Base-by-base conservation (phyloP, 75 land plant species). In the Pinus taeda region DNA sequence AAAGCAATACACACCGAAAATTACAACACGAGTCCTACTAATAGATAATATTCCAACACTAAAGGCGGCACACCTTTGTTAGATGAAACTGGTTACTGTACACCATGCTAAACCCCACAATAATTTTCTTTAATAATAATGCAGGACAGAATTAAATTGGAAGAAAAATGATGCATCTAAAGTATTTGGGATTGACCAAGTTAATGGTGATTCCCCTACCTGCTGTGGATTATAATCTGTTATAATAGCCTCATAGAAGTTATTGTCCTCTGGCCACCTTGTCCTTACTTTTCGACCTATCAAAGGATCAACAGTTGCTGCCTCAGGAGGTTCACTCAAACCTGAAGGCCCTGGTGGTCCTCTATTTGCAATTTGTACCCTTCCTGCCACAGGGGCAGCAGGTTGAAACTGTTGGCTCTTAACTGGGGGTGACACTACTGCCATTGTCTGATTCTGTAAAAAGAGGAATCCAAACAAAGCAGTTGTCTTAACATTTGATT, bases 181-280 rank as follows among this genome's bases (percentile, higher is more conserved):
- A 49, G 0, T 9, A 49, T 2, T 9, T 49, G 55, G 2, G 12
- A 49, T 49, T 49, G 55, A 49, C 12, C 11, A 49, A 49, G 12
- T 49, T 49, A 49, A 49, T 49, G 11, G n/a, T 39, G 12, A 70
- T 15, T 56, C 57, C 20, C 20, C 24, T 64, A 82, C 84, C 79
- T 57, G 69, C 22, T 73, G 77, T 21, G 81, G 56, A 66, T 88
- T 73, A 71, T 82, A 88, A 76, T 88, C 87, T 15, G 83, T 85
- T 18, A 90, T 83, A 17, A 90, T 78, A 20, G 92, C 92, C 58
- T 90, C 92, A 69, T 90, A 90, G 63, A 88, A 88, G 29, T 59
- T 81, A 65, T 90, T 90, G 71, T 90, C 92, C 11, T 75, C 92
- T 62, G 92, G 92, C 92, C 92, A 90, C 59, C 92, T 45, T 75